Evolutionary conservation across 2,329 filamentous ascomycete genomes (phyloP).

Genomic region (Phoma sp.): DNA sequence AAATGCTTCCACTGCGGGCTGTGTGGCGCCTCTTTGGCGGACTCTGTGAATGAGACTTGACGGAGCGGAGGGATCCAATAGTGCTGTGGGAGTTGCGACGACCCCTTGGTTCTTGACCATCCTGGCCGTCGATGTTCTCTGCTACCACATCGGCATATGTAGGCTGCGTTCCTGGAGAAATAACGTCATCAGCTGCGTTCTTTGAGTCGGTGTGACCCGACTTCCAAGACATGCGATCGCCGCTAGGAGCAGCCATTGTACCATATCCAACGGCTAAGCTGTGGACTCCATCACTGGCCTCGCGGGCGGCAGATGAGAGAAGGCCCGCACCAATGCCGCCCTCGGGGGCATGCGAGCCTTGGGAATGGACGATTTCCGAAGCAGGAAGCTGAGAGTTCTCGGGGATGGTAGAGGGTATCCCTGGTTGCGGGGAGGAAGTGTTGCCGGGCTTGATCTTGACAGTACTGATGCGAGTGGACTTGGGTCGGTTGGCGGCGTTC

Average conservation of each 20-base stretch:
- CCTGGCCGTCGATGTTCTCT: conserved; percentile 25
- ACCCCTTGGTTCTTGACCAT: conserved; percentile 19
- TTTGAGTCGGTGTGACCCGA: conserved; percentile 26
- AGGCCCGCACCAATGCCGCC: conserved; percentile 62
- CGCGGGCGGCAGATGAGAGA: conserved; percentile 59
- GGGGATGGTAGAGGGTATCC: conserved; percentile 51
- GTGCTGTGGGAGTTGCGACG: conserved; percentile 40
- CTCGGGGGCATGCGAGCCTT: conserved; percentile 49
- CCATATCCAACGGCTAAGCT: conserved; percentile 59
- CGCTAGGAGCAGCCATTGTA: conserved; percentile 42
- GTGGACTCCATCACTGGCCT: conserved; percentile 70
- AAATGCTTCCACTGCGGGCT: conserved; percentile 76
- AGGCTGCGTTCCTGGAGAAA: conserved; percentile 28
- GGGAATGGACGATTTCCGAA: conserved; percentile 22
- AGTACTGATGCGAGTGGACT: conserved; percentile 64
- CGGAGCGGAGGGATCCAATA: conserved; percentile 40
- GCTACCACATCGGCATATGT: conserved; percentile 15
- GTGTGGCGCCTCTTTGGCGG: conserved; percentile 51
- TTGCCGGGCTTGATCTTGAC: conserved; percentile 70
- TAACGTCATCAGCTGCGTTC: conserved; percentile 22
- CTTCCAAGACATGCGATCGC: conserved; percentile 39
- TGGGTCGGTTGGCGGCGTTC: conserved; percentile 65
- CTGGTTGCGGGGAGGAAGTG: conserved; percentile 67
- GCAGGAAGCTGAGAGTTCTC: conserved; percentile 45
- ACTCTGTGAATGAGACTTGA: conserved; percentile 29